These are phyloP conservation scores for Claviceps quebecensis DNA, from an alignment of 2,329 filamentous ascomycete genomes.

Conservation along the genomic window DNA sequence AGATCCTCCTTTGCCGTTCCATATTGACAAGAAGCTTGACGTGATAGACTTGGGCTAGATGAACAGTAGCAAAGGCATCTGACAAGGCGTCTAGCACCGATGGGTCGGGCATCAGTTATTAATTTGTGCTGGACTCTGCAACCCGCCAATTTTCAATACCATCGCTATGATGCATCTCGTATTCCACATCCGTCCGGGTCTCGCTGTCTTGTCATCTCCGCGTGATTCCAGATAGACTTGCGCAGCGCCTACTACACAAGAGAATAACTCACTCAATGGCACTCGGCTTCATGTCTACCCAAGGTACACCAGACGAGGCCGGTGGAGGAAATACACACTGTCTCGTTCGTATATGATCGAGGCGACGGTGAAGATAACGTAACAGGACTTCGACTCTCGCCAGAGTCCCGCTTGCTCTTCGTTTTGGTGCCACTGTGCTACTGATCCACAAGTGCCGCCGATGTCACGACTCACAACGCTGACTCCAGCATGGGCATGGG, in stretches of 20 bases:
- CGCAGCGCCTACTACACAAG: slow-evolving; percentile 91
- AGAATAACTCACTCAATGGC: slow-evolving; percentile 90
- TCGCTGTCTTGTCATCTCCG: slow-evolving; percentile 78
- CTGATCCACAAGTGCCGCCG: too few relatives aligned
- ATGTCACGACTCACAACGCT: too few relatives aligned
- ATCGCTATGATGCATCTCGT: slow-evolving; percentile 64
- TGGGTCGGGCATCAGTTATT: slow-evolving; percentile 66
- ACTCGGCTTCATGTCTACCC: slow-evolving; percentile 62
- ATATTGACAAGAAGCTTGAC: slow-evolving; percentile 90
- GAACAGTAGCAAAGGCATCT: slow-evolving; percentile 74
- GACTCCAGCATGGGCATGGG: too few relatives aligned
- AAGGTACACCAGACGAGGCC: slow-evolving; percentile 29
- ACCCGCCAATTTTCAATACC: slow-evolving; percentile 83
- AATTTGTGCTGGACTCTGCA: slow-evolving; percentile 62
- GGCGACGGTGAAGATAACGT: too few relatives aligned
- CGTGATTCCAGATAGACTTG: slow-evolving; percentile 96
- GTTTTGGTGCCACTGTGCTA: too few relatives aligned
- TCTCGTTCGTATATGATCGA: slow-evolving; percentile 61
- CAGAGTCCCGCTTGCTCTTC: too few relatives aligned
- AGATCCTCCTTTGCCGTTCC: slow-evolving; percentile 71
- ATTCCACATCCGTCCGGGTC: slow-evolving; percentile 82
- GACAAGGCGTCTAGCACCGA: slow-evolving; percentile 71
- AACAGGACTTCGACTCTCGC: too few relatives aligned
- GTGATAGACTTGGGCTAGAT: slow-evolving; percentile 59
- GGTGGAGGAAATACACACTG: background rate